phyloP scores from a whole-genome alignment of 1,139 yeast genomes.

The Taiozyma onychis region DNA sequence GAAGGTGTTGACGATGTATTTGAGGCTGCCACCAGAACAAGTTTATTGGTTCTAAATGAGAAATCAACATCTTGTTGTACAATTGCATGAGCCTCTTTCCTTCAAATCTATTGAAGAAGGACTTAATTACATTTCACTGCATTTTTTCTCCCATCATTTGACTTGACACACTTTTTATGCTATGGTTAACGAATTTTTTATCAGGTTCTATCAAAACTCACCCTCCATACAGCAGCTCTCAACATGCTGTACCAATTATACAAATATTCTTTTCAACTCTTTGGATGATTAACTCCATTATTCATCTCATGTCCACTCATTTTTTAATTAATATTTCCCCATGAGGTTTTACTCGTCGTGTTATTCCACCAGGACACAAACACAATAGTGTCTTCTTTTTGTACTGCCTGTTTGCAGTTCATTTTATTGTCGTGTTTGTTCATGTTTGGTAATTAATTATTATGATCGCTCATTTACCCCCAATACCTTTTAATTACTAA shows the following conservation, averaged over 20 bases:
- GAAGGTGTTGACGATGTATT: constrained; percentile 81
- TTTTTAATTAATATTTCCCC: background rate
- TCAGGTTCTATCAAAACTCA: background rate
- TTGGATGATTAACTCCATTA: background rate
- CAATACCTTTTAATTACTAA: background rate
- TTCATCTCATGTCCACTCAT: constrained; percentile 4
- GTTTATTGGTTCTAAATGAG: constrained; percentile 42
- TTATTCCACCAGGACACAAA: background rate
- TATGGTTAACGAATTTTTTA: background rate
- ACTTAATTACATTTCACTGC: background rate
- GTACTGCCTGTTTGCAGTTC: background rate
- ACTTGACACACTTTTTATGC: background rate
- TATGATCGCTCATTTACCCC: constrained; percentile 7
- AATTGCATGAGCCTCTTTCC: constrained; percentile 22
- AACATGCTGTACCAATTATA: background rate
- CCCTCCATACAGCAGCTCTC: background rate
- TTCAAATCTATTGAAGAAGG: background rate
- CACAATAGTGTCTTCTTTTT: background rate
- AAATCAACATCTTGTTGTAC: constrained; percentile 40
- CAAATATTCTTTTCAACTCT: background rate
- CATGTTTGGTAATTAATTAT: constrained; percentile 4
- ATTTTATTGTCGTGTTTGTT: background rate
- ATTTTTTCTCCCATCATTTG: background rate
- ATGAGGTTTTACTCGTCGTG: background rate
- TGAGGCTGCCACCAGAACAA: constrained; percentile 69